A percentile compares a stretch with the other conserved stretches of the same genome.
Conservation (phyloP, 257 asterid genomes). For the Buddleja alternifolia region DNA sequence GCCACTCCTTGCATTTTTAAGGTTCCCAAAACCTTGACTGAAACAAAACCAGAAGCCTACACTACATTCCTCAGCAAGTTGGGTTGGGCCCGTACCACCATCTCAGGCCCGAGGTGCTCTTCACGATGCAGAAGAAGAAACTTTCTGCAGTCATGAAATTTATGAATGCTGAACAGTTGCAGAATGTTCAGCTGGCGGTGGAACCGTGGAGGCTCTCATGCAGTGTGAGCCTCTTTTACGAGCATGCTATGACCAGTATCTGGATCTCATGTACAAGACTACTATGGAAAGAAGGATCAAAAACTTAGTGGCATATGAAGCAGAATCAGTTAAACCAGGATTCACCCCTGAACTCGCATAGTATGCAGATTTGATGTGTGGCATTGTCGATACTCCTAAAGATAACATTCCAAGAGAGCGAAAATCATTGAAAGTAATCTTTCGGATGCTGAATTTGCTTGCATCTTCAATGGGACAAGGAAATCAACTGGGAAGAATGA, state of each 20-base stretch:
- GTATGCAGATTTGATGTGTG: slow-evolving; percentile 35
- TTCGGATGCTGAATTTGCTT: slow-evolving; percentile 1
- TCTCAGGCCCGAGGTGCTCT: slow-evolving; percentile 28
- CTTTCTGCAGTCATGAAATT: slow-evolving; percentile 6
- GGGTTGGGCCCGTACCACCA: slow-evolving; percentile 38
- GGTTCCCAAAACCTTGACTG: slow-evolving; percentile 6
- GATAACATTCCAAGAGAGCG: slow-evolving; percentile 19
- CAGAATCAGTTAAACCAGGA: slow-evolving; percentile 9
- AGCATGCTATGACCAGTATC: slow-evolving; percentile 28
- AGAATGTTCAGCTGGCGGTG: neutral
- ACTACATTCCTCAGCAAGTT: slow-evolving; percentile 20
- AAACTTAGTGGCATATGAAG: slow-evolving; percentile 35
- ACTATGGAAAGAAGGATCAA: too few species aligned
- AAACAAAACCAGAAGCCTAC: slow-evolving; percentile 33
- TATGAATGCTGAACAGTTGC: neutral
- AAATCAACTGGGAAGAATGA: slow-evolving; percentile 16
- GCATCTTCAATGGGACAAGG: slow-evolving; percentile 26
- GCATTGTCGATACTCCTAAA: slow-evolving; percentile 19
- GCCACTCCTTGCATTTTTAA: slow-evolving; percentile 14
- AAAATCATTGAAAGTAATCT: slow-evolving; percentile 2
- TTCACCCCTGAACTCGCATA: slow-evolving; percentile 9
- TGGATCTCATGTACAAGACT: slow-evolving; percentile 31
- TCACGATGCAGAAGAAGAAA: slow-evolving; percentile 15
- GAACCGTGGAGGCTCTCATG: neutral
- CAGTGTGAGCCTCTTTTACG: slow-evolving; percentile 21